Conservation (phyloP, 345 rosid genomes). For the Moringa oleifera region DNA sequence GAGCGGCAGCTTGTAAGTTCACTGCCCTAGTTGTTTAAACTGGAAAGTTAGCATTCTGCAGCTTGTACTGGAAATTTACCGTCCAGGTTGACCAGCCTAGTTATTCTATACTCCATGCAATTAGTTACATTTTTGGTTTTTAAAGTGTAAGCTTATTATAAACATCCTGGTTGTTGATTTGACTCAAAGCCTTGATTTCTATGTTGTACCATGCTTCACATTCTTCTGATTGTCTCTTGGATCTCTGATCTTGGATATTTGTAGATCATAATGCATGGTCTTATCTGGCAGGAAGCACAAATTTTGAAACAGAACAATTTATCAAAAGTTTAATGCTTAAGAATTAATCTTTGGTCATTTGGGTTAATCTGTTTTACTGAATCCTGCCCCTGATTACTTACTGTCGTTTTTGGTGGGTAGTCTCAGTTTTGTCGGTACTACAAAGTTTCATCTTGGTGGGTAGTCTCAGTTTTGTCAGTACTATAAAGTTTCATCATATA, state of each 20-base stretch:
- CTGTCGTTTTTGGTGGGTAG: neutral
- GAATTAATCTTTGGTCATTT: neutral
- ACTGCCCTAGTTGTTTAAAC: neutral
- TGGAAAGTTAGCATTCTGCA: neutral
- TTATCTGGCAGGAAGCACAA: neutral
- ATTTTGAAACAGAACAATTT: neutral
- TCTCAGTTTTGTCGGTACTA: neutral
- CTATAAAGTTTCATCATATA: neutral
- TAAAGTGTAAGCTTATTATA: no score
- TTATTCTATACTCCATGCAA: neutral
- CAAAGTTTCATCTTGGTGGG: neutral
- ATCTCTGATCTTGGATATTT: no score
- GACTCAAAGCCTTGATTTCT: no score
- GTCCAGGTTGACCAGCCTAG: no score
- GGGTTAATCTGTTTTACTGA: no score
- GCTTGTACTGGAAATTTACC: neutral
- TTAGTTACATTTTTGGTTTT: neutral
- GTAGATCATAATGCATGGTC: neutral
- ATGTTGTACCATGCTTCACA: no score
- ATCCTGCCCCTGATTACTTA: neutral
- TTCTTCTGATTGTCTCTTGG: no score
- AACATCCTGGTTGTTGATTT: no score
- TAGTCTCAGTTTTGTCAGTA: neutral
- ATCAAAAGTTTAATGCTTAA: neutral
- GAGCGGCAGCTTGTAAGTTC: slow-evolving; percentile 45